Evolutionary conservation across 176 grass and related monocot genomes (phyloP).

Genomic region (Ensete glaucum): DNA sequence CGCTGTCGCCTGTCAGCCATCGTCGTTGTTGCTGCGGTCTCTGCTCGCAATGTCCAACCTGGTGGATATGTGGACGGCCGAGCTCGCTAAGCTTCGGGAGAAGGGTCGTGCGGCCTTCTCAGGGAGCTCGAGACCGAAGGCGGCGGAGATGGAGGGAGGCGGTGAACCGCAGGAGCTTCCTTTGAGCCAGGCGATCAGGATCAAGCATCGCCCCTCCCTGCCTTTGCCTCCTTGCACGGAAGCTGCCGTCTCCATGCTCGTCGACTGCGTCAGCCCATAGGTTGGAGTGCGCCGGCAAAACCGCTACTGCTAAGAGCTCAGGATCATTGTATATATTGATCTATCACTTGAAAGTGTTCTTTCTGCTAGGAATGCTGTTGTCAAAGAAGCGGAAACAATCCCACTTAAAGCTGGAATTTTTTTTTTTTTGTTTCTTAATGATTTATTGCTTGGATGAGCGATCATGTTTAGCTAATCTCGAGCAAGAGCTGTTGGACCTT

Average conservation of each 20-base stretch:
- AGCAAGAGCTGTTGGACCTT: too few species aligned
- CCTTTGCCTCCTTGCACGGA: background rate
- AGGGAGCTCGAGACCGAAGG: background rate
- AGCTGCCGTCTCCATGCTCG: background rate
- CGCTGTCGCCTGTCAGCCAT: too few species aligned
- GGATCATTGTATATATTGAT: background rate
- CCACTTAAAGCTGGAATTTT: too few species aligned
- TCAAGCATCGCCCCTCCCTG: background rate
- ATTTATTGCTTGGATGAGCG: too few species aligned
- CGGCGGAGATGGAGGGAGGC: background rate
- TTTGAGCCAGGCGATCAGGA: background rate
- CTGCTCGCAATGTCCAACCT: background rate
- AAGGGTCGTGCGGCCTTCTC: background rate
- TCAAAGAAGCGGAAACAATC: too few species aligned
- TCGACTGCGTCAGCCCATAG: slow-evolving; percentile 15
- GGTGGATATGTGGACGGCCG: slow-evolving; percentile 9
- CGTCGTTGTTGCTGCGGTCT: too few species aligned
- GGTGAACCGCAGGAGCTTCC: background rate
- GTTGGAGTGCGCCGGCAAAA: background rate
- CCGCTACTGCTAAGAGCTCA: background rate
- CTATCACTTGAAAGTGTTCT: background rate
- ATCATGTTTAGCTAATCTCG: too few species aligned
- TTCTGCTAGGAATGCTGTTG: too few species aligned
- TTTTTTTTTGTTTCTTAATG: too few species aligned
- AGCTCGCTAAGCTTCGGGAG: slow-evolving; percentile 8